phyloP scores from a whole-genome alignment of 1,284 basidiomycete genomes.

The Pascua sp. region DNA sequence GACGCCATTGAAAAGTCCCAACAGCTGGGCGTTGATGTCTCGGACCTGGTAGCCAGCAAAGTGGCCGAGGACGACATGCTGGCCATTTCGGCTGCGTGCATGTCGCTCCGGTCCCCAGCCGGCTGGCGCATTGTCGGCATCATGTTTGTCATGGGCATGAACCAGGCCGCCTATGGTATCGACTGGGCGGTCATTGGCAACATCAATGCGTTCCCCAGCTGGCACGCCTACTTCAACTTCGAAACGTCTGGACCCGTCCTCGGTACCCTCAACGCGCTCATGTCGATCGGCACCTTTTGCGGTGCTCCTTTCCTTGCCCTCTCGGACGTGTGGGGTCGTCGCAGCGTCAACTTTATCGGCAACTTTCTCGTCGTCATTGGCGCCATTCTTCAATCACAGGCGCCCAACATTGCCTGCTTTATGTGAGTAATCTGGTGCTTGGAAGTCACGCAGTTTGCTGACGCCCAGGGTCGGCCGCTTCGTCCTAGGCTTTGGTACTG shows the following conservation, averaged over 20 bases:
- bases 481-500: too few relatives aligned
- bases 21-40: not conserved
- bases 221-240: not conserved
- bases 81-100: slow-evolving; percentile 1
- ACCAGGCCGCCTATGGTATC: too few relatives aligned
- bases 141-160: too few relatives aligned
- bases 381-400: slow-evolving; percentile 19
- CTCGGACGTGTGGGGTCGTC: slow-evolving; percentile 10
- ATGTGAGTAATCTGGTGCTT: slow-evolving; percentile 15
- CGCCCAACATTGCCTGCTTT: slow-evolving; percentile 54
- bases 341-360: not conserved
- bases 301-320: slow-evolving; percentile 28
- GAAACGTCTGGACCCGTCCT: not conserved
- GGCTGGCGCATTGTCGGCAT: slow-evolving; percentile 40
- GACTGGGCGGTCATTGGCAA: too few relatives aligned
- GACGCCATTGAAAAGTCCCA: too few relatives aligned
- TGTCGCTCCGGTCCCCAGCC: slow-evolving; percentile 19
- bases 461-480: too few relatives aligned
- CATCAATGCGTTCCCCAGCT: slow-evolving; percentile 4
- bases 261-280: slow-evolving; percentile 1
- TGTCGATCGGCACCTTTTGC: not conserved
- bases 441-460: too few relatives aligned
- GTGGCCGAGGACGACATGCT: slow-evolving; percentile 8
- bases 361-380: slow-evolving; percentile 1
- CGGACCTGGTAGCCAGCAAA: slow-evolving; percentile 41